Base-by-base conservation (phyloP, 2,329 filamentous ascomycete species). In the Stylonectria norvegica region DNA sequence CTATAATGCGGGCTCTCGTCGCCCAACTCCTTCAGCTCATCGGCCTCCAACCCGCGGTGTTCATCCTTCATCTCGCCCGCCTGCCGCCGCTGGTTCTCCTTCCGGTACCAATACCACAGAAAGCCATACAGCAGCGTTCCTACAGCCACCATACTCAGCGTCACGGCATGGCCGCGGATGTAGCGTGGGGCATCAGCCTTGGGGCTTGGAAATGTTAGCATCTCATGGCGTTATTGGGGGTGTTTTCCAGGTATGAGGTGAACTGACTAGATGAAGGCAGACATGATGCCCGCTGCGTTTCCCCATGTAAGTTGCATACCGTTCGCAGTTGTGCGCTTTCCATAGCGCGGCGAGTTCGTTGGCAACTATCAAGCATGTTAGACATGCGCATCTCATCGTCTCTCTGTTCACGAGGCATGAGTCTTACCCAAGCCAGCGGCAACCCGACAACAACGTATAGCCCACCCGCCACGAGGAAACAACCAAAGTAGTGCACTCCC, bases 401-500 rank as follows among this genome's bases (percentile, higher is more conserved):
- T 15, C 5, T 2, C 14, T 2, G 15, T 8, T 9, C 27, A 14
- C 6, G 19, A 17, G 3, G 16, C 15, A 15, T 12, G 5, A 22
- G 34, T 54, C 59, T 47, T 43, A 67, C 64, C 75, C 76, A 79
- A 23, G 75, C 75, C n/a, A 79, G 55, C 4, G 76, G 76, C 43
- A 79, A 48, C 0, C 76, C 75, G 4, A 79, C 75, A 3, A 74
- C 61, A 17, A 78, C 68, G 50, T 90, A 91, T 3, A 91, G 59
- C 0, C 86, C 86, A 44, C 80, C 73, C 0, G 86, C 85, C 1
- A 89, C 78, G n/a, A 91, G 66, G 60, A 89, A 85, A 46, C 85
- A 89, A 49, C 67, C 86, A 49, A 86, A 85, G 55, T 89, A 90
- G 50, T 85, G 83, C 5, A 81, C 84, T 0, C 78, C 79, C 0